Evolutionary conservation across 257 asterid genomes (phyloP).

Genomic region (Fraxinus cuspidata): DNA sequence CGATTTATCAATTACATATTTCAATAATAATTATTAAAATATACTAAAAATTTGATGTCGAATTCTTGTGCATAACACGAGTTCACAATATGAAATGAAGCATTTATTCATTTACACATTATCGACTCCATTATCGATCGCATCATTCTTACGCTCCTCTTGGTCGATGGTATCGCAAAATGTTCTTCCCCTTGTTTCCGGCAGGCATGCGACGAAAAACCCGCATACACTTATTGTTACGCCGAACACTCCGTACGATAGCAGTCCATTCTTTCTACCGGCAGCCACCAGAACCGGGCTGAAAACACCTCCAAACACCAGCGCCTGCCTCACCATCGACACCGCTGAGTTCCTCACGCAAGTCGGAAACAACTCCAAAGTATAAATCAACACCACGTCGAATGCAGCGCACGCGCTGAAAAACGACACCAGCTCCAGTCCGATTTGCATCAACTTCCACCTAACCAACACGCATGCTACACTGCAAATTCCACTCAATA

Average conservation of each 20-base stretch:
- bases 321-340: constrained; percentile 70
- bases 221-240: constrained; percentile 37
- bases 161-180: constrained; percentile 59
- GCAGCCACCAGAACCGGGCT: constrained; percentile 57
- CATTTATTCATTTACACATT: background rate
- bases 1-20: no score
- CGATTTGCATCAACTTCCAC: constrained; percentile 36
- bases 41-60: no score
- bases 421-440: constrained; percentile 56
- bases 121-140: background rate
- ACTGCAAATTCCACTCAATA: constrained; percentile 59
- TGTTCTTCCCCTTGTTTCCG: constrained; percentile 60
- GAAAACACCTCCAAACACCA: constrained; percentile 55
- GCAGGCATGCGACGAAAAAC: constrained; percentile 47
- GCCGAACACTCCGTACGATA: constrained; percentile 65
- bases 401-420: constrained; percentile 54
- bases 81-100: no score
- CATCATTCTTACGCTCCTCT: constrained; percentile 39
- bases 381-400: constrained; percentile 46
- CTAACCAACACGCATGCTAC: constrained; percentile 39
- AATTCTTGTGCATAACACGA: no score
- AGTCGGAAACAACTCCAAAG: constrained; percentile 76
- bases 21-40: no score
- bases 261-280: constrained; percentile 42
- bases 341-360: constrained; percentile 71